Conservation (phyloP, 169 alveolate species). For the Perkinsus olseni region DNA sequence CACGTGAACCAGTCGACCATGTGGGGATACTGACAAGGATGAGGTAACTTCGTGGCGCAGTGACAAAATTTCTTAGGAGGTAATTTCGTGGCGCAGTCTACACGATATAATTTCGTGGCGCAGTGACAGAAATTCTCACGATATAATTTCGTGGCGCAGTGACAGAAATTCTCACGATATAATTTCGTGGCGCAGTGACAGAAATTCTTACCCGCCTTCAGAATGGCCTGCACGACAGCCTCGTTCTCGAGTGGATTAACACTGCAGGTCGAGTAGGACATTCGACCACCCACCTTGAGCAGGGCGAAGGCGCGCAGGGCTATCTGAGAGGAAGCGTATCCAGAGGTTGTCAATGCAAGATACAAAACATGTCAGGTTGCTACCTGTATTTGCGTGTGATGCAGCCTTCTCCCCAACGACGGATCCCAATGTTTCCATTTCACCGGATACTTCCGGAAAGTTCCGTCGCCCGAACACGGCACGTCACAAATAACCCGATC, state of each 20-base stretch:
- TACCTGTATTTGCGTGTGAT: constrained; percentile 48
- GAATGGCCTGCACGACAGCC: constrained; percentile 77
- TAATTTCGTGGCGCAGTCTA: constrained; percentile 38
- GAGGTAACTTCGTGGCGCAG: constrained; percentile 32
- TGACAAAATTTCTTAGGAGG: constrained; percentile 37
- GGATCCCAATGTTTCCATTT: constrained; percentile 77
- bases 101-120: constrained; percentile 42
- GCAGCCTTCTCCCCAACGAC: constrained; percentile 66
- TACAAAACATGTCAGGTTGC: not conserved
- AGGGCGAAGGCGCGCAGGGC: constrained; percentile 64
- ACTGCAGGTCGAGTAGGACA: constrained; percentile 85
- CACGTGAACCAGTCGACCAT: not conserved
- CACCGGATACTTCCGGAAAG: constrained; percentile 78
- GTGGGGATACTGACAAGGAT: constrained; percentile 9
- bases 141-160: constrained; percentile 37
- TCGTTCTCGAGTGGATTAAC: constrained; percentile 89
- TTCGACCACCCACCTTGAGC: constrained; percentile 75
- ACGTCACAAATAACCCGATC: constrained; percentile 86
- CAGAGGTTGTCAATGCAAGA: constrained; percentile 24
- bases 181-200: constrained; percentile 37
- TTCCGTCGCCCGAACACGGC: constrained; percentile 94
- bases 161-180: constrained; percentile 36
- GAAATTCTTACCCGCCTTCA: constrained; percentile 45
- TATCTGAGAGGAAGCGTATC: too few species aligned
- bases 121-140: constrained; percentile 38